phyloP scores from a whole-genome alignment of 305 asterid species.

The Rubia tinctorum region DNA sequence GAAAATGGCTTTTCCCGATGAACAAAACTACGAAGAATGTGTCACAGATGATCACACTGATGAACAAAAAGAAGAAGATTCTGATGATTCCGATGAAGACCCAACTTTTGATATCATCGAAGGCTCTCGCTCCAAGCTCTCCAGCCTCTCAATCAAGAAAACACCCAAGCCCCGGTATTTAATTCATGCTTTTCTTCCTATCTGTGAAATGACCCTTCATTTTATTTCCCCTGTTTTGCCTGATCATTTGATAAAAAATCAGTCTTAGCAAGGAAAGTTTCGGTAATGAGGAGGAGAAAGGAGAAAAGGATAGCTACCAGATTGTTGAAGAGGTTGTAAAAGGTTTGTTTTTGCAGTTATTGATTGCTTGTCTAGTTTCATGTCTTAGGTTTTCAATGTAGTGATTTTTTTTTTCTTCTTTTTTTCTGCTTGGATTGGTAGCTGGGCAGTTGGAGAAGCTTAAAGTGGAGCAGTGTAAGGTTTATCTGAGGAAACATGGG shows the following conservation, averaged over 20 bases:
- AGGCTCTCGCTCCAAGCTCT: slow-evolving; percentile 46
- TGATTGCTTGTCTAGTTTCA: not conserved
- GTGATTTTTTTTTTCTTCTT: not conserved
- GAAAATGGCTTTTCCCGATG: slow-evolving; percentile 28
- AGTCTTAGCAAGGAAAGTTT: slow-evolving; percentile 29
- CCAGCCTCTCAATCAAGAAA: slow-evolving; percentile 47
- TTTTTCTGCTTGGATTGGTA: slow-evolving; percentile 32
- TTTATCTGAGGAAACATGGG: slow-evolving; percentile 74
- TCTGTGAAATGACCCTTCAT: not conserved
- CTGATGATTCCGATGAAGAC: slow-evolving; percentile 54
- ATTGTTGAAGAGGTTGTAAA: slow-evolving; percentile 41
- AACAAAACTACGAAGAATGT: slow-evolving; percentile 21
- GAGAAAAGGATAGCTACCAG: slow-evolving; percentile 48
- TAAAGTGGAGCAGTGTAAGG: slow-evolving; percentile 83
- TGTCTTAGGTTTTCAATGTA: not conserved
- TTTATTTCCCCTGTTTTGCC: not conserved
- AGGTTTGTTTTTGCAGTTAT: slow-evolving; percentile 32
- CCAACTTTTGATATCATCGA: slow-evolving; percentile 50
- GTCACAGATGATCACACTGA: slow-evolving; percentile 24
- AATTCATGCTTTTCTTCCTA: not conserved
- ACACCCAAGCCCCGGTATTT: slow-evolving; percentile 32
- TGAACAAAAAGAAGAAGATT: slow-evolving; percentile 22
- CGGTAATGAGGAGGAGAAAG: slow-evolving; percentile 31
- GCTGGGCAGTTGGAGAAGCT: slow-evolving; percentile 57
- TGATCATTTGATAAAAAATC: not conserved